Evolutionary conservation across 2,329 filamentous ascomycete genomes (phyloP).

Genomic region (Epichloe gansuensis): DNA sequence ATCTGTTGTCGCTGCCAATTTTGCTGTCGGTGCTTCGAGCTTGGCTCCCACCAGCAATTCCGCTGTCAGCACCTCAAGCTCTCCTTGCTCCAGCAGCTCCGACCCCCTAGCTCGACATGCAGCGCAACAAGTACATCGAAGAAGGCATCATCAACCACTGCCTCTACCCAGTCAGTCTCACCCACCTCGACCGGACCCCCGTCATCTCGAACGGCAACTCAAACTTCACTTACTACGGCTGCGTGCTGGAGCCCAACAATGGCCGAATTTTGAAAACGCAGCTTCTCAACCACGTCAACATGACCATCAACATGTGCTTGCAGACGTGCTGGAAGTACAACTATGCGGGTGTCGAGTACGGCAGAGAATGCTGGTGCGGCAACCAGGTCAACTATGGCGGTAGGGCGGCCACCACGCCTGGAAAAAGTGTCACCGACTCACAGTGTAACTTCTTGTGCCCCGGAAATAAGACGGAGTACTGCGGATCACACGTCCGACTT

Average conservation of each 20-base stretch:
- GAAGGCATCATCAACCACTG: not conserved
- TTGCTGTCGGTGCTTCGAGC: not conserved
- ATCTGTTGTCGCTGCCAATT: too few species aligned
- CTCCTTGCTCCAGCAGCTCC: not conserved
- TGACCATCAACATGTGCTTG: slow-evolving; percentile 23
- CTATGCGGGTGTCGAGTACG: slow-evolving; percentile 26
- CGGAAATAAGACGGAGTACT: slow-evolving; percentile 19
- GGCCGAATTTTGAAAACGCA: slow-evolving; percentile 21
- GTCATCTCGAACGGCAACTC: slow-evolving; percentile 21
- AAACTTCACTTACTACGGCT: slow-evolving; percentile 27
- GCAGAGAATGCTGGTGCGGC: slow-evolving; percentile 27
- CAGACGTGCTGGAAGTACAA: slow-evolving; percentile 21
- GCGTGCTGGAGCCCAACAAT: slow-evolving; percentile 20
- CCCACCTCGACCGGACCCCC: slow-evolving; percentile 14
- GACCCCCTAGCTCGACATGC: not conserved
- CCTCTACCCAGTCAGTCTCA: slow-evolving; percentile 8
- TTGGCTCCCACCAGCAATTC: not conserved
- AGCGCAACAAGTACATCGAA: slow-evolving; percentile 1
- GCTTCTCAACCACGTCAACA: slow-evolving; percentile 18
- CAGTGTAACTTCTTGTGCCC: slow-evolving; percentile 24
- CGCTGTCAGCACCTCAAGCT: not conserved
- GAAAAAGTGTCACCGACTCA: slow-evolving; percentile 17
- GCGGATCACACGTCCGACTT: slow-evolving; percentile 19
- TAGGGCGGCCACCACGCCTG: slow-evolving; percentile 10
- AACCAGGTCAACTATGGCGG: slow-evolving; percentile 19